These are phyloP conservation scores for Hyphopichia khmerensis DNA, from an alignment of 1,139 yeast species.

Conservation along the genomic window DNA sequence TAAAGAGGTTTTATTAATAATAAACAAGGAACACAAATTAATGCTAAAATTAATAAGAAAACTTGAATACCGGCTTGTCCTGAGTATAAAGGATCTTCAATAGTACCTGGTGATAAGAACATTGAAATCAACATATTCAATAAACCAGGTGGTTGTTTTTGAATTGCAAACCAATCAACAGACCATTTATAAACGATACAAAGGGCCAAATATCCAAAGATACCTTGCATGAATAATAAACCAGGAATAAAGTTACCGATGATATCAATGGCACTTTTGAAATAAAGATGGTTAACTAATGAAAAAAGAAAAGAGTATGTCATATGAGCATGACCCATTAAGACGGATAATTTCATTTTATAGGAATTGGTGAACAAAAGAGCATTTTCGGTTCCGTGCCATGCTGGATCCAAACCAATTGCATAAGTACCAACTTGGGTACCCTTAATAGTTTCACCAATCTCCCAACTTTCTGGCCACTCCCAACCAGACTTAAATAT, in stretches of 20 bases:
- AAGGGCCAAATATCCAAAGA: conserved; percentile 85
- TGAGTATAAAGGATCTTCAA: conserved; percentile 78
- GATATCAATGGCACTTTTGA: conserved; percentile 77
- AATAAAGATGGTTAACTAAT: conserved; percentile 72
- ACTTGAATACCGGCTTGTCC: conserved; percentile 85
- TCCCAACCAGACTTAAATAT: conserved; percentile 86
- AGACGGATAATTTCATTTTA: conserved; percentile 91
- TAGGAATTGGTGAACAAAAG: conserved; percentile 88
- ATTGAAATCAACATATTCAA: conserved; percentile 92
- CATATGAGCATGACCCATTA: conserved; percentile 97
- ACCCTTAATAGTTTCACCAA: conserved; percentile 60
- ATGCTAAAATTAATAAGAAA: conserved; percentile 69
- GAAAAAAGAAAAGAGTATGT: conserved; percentile 85
- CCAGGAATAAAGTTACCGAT: conserved; percentile 95
- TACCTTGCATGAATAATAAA: conserved; percentile 88
- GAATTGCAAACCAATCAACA: conserved; percentile 81
- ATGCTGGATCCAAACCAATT: conserved; percentile 87
- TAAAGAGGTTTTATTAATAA: conserved; percentile 84
- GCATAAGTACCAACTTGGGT: conserved; percentile 63
- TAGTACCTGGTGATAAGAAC: conserved; percentile 90
- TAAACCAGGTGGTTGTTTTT: conserved; percentile 84
- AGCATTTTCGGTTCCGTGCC: conserved; percentile 97
- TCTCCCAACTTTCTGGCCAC: conserved; percentile 70
- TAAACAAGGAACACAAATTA: conserved; percentile 94
- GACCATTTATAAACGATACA: conserved; percentile 93